A percentile compares a stretch with the other conserved stretches of the same genome.
Conservation (phyloP, 2,329 filamentous ascomycete species). For the Fusarium sp. region DNA sequence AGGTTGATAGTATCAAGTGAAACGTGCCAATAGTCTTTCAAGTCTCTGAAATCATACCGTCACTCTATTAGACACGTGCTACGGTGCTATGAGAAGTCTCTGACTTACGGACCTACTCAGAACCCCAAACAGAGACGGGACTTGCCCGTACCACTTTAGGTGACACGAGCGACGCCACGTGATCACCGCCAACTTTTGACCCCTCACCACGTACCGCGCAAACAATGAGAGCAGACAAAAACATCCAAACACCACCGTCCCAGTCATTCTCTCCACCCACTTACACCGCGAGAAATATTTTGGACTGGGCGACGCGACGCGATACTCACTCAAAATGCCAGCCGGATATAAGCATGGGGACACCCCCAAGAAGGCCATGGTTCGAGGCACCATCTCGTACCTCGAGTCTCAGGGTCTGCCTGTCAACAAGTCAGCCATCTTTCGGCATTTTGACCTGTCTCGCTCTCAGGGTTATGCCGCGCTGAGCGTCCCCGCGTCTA, state of each 20-base stretch:
- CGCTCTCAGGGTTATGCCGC: constrained; percentile 56
- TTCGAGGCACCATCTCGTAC: constrained; percentile 56
- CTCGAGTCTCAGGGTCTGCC: constrained; percentile 55
- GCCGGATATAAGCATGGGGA: constrained; percentile 55
- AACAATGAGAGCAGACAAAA: constrained; percentile 49
- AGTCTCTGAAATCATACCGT: too few species aligned
- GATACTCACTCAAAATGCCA: constrained; percentile 40
- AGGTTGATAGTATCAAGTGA: too few species aligned
- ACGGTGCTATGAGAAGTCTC: too few species aligned
- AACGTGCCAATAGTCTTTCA: too few species aligned
- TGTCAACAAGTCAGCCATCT: constrained; percentile 57
- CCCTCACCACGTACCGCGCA: constrained; percentile 29
- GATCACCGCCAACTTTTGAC: constrained; percentile 40
- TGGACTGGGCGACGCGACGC: constrained; percentile 10
- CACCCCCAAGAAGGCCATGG: constrained; percentile 55
- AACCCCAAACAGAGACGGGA: too few species aligned
- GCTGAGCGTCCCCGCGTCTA: constrained; percentile 50
- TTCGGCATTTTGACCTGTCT: constrained; percentile 55
- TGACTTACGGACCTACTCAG: too few species aligned
- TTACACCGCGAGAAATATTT: constrained; percentile 29
- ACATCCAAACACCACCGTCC: constrained; percentile 50
- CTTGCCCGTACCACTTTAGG: neutral
- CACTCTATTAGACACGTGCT: too few species aligned
- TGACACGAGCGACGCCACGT: constrained; percentile 36
- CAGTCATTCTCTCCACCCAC: constrained; percentile 46